Base-by-base conservation (phyloP, 768 basidiomycete genomes). In the Candolleomyces eurysporus region DNA sequence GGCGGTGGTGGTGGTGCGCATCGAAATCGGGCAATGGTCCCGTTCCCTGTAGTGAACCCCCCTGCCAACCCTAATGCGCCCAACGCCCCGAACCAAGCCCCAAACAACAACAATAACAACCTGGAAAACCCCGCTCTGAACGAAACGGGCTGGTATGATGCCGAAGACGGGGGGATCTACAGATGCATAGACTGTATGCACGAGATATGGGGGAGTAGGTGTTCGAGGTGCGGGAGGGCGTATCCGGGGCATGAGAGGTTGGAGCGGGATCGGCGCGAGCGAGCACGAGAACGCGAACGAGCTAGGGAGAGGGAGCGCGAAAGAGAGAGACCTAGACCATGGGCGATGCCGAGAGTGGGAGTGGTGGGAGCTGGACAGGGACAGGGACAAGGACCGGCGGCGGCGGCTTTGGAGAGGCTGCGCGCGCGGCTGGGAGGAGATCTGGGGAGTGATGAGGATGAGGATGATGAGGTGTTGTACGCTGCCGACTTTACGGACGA, bases 121-220 rank as follows among this genome's bases (percentile, higher is more conserved):
- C 65, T 66, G 10, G 65, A 56, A 58, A 67, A 36, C 36, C 36
- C 67, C 66, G 67, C 68, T 66, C 73, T 66, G 58, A 79, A 78
- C 46, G 75, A 79, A 30, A 73, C 86, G 65, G 90, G 90, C 0
- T 83, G 89, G 77, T 81, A 82, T 39, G 91, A 93, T 67, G 78
- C 76, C 9, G 90, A 91, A 64, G 91, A 92, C 61, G 89, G 87
- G 11, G 88, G 86, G 0, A 79, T 93, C n/a, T 88, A 85, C 67
- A 82, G 91, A 17, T 94, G 92, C 69, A 67, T 85, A 16, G 86
- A 87, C 48, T 93, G 91, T 64, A 81, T 86, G 79, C 85, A 92
- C 67, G 92, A 94, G 73, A 89, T 94, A 62, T 85, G 81, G 82
- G 84, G 79, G 62, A 89, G 88, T 1, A 69, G 79, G 21, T 94